Evolutionary conservation across 331 rosid species (phyloP).

Genomic region (Pyrus hybrid): DNA sequence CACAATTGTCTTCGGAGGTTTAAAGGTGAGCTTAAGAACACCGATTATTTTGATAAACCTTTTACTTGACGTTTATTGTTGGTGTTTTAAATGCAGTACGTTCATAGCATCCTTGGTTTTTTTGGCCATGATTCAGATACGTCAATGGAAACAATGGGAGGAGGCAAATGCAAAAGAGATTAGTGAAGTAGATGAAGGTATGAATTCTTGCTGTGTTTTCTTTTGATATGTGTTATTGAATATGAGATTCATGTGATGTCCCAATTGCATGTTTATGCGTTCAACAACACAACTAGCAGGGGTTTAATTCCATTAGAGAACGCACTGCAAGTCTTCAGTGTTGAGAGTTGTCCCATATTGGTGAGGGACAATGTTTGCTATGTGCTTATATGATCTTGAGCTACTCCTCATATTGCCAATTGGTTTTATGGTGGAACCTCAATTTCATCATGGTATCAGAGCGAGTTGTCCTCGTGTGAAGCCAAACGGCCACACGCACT

Average conservation of each 20-base stretch:
- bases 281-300: neutral
- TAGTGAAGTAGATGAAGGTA: conserved; percentile 23
- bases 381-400: too few relatives aligned
- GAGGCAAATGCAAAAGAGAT: conserved; percentile 20
- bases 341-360: too few relatives aligned
- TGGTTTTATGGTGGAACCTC: too few relatives aligned
- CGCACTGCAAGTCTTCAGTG: neutral
- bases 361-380: too few relatives aligned
- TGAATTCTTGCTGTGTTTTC: neutral
- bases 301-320: neutral
- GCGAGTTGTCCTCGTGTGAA: too few relatives aligned
- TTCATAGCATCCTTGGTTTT: neutral
- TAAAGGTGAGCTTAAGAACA: conserved; percentile 24
- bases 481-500: too few relatives aligned
- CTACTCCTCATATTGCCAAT: too few relatives aligned
- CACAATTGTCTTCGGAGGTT: conserved; percentile 38
- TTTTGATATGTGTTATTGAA: neutral
- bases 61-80: neutral
- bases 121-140: conserved; percentile 20
- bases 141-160: conserved; percentile 50
- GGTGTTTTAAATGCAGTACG: too few relatives aligned
- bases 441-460: too few relatives aligned
- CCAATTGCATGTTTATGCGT: neutral
- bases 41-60: neutral
- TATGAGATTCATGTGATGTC: neutral